Conservation (phyloP, 306 rosid genomes). For the Prunus dulcis region DNA sequence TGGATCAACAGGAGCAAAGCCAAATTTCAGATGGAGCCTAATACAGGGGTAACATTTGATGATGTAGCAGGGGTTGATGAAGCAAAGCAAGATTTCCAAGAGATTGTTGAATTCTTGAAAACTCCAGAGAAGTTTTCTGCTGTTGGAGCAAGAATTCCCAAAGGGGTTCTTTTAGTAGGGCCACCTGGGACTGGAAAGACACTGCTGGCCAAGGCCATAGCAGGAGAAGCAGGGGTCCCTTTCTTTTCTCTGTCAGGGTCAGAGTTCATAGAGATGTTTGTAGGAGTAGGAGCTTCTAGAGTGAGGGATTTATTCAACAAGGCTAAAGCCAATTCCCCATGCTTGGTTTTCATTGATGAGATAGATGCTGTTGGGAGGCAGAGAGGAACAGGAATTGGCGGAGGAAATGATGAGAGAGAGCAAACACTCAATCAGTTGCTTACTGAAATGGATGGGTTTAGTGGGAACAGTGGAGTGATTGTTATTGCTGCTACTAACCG, state of each 20-base stretch:
- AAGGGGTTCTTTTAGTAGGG: constrained; percentile 67
- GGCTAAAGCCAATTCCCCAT: constrained; percentile 68
- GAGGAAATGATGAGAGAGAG: constrained; percentile 82
- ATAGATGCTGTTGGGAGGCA: constrained; percentile 81
- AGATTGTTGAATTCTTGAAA: constrained; percentile 69
- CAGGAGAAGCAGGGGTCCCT: constrained; percentile 91
- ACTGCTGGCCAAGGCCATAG: constrained; percentile 72
- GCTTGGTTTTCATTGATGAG: constrained; percentile 77
- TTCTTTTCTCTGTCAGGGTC: constrained; percentile 79
- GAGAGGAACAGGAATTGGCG: constrained; percentile 88
- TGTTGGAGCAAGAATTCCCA: constrained; percentile 71
- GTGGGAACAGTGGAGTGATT: constrained; percentile 62
- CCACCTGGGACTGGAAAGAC: constrained; percentile 89
- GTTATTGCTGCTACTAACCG: constrained; percentile 76
- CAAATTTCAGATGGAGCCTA: constrained; percentile 79
- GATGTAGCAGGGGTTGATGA: constrained; percentile 86
- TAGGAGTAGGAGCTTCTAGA: constrained; percentile 82
- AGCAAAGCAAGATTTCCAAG: constrained; percentile 84
- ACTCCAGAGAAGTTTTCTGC: constrained; percentile 79
- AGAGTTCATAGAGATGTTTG: constrained; percentile 85
- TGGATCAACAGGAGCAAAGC: constrained; percentile 53
- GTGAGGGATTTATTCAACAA: constrained; percentile 76
- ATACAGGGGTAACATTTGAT: constrained; percentile 77
- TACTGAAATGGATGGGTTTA: constrained; percentile 83
- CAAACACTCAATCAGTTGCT: constrained; percentile 78